Conservation (phyloP, 805 yeast species). For the Ogataea thermomethanolica region DNA sequence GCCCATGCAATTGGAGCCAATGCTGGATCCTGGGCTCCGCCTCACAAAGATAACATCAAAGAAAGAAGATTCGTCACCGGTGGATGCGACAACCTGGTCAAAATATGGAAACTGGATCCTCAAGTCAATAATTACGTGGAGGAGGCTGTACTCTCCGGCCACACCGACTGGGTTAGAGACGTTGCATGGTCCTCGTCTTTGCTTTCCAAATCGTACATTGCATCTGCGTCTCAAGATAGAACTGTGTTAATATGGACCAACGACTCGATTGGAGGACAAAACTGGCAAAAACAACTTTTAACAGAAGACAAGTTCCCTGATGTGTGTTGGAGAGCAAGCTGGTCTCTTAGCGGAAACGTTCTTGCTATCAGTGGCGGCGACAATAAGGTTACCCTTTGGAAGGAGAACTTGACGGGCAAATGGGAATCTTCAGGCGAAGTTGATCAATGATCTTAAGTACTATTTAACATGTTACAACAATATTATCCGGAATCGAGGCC, state of each 20-base stretch:
- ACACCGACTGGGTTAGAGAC: constrained; percentile 97
- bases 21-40: constrained; percentile 93
- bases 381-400: constrained; percentile 94
- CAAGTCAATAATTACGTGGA: constrained; percentile 54
- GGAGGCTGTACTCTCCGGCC: constrained; percentile 82
- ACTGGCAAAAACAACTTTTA: constrained; percentile 78
- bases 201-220: constrained; percentile 82
- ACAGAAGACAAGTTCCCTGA: constrained; percentile 86
- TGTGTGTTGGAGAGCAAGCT: constrained; percentile 96
- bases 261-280: constrained; percentile 26
- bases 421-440: constrained; percentile 99
- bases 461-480: constrained; percentile 19
- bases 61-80: constrained; percentile 84
- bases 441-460: constrained; percentile 52
- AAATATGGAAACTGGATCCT: constrained; percentile 77
- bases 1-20: constrained; percentile 96
- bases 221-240: constrained; percentile 95
- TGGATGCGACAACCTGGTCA: constrained; percentile 92
- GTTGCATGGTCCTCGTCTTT: constrained; percentile 97
- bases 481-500: constrained; percentile 28
- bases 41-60: constrained; percentile 36
- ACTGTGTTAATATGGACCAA: constrained; percentile 95
- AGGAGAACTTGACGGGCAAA: constrained; percentile 84
- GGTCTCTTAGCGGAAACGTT: constrained; percentile 95
- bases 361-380: constrained; percentile 96